Evolutionary conservation across 1,139 yeast genomes (phyloP), one percentile per base, ranked within the genome.

Genomic region (Sugiyamaella novakii): DNA sequence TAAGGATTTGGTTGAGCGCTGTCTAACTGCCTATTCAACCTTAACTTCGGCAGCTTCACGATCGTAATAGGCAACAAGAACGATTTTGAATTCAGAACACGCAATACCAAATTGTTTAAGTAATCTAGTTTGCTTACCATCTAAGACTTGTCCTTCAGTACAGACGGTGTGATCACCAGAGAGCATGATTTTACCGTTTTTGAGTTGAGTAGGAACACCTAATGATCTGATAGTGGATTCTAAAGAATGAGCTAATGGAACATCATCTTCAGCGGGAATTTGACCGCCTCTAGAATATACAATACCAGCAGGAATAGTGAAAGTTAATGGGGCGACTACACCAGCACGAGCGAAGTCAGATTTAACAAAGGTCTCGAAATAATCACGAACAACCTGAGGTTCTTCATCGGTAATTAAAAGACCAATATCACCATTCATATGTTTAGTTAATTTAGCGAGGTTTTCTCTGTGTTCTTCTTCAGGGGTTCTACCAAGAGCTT

Each of bases 281-380:
- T 87, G 95, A 15, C 98, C 98, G 60, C 97, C 99, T 67, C 96
- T 83, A 12, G 98, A 87, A 68, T 88, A 91, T 10, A 92, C 84
- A 50, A 88, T 76, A 33, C 99, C 99, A 52, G 78, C 89, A 27
- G 98, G 98, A 46, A 92, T 77, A 6, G 80, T 78, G 69, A 92
- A 89, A 51, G 86, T 83, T 57, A 91, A 73, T 49, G 98, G 95
- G 3, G 96, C 78, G 61, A 71, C 80, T 38, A 89, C 77, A 58
- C 95, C 95, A 35, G 98, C 92, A 68, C 98, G 81, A 21, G 95
- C 87, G 67, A 78, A 92, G 65, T 92, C 98, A 21, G 81, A 77
- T 71, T 81, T 87, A 39, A 80, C 74, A 68, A 86, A 92, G 7
- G 91, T 79, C 34, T 76, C 75, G 69, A 92, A 94, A 68, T 91